phyloP scores from a whole-genome alignment of 2,329 filamentous ascomycete species.

The Incumbomyces delicatus region DNA sequence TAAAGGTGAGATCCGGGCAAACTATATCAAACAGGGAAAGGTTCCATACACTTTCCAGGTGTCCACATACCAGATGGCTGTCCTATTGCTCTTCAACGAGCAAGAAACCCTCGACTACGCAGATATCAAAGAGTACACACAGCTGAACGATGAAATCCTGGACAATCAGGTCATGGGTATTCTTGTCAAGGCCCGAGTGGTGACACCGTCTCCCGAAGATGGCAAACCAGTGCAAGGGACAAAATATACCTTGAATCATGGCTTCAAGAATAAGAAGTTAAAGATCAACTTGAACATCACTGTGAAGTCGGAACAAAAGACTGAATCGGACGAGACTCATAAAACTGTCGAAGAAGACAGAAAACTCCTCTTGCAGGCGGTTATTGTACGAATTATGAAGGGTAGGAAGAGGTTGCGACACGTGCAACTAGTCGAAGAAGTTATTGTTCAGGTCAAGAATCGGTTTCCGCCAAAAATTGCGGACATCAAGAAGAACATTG shows the following conservation, averaged over 20 bases:
- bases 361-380: slow-evolving; percentile 92
- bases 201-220: slow-evolving; percentile 60
- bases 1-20: slow-evolving; percentile 92
- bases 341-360: slow-evolving; percentile 99
- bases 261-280: slow-evolving; percentile 98
- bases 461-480: slow-evolving; percentile 86
- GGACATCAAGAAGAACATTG: slow-evolving; percentile 99
- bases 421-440: slow-evolving; percentile 83
- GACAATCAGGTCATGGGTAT: slow-evolving; percentile 71
- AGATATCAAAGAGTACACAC: slow-evolving; percentile 73
- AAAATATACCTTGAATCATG: slow-evolving; percentile 75
- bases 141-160: slow-evolving; percentile 68
- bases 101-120: slow-evolving; percentile 75
- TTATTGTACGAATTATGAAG: slow-evolving; percentile 99
- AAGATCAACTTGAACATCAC: slow-evolving; percentile 92
- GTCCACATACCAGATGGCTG: slow-evolving; percentile 95
- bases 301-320: slow-evolving; percentile 91
- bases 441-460: slow-evolving; percentile 86
- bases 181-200: slow-evolving; percentile 85
- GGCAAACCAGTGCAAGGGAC: slow-evolving; percentile 71
- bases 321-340: slow-evolving; percentile 92
- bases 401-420: slow-evolving; percentile 99
- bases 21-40: slow-evolving; percentile 82
- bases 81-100: slow-evolving; percentile 90
- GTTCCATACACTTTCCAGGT: slow-evolving; percentile 95